These are phyloP conservation scores for Leersia perrieri DNA, from an alignment of 176 grass and related monocot genomes.

Conservation along the genomic window DNA sequence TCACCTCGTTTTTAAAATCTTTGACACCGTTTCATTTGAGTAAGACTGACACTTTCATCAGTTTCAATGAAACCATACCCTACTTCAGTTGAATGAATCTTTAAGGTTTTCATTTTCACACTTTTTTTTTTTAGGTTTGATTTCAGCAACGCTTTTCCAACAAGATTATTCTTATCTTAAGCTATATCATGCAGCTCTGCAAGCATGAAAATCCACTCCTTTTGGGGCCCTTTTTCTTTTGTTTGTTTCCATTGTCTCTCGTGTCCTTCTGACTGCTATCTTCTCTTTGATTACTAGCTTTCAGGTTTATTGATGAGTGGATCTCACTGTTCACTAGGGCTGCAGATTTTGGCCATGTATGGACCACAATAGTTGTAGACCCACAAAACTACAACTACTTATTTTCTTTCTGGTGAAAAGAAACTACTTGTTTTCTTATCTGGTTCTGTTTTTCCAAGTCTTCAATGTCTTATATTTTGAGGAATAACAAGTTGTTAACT, in stretches of 20 bases:
- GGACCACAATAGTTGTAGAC: neutral
- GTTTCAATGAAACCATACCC: neutral
- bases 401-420: neutral
- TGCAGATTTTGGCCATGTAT: neutral
- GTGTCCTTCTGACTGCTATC: neutral
- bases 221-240: neutral
- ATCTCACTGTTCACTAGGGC: neutral
- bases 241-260: neutral
- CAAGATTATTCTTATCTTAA: neutral
- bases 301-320: neutral
- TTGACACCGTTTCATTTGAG: neutral
- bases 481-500: neutral
- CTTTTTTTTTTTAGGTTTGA: neutral
- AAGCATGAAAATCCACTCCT: neutral
- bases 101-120: neutral
- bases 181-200: neutral
- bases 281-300: neutral
- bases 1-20: conserved; percentile 34
- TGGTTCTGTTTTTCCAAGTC: neutral
- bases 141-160: neutral
- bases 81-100: neutral
- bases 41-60: neutral
- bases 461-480: neutral
- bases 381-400: neutral
- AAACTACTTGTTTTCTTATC: neutral